Base-by-base conservation (phyloP, 495 filamentous ascomycete species). In the Penicillium antarcticum region DNA sequence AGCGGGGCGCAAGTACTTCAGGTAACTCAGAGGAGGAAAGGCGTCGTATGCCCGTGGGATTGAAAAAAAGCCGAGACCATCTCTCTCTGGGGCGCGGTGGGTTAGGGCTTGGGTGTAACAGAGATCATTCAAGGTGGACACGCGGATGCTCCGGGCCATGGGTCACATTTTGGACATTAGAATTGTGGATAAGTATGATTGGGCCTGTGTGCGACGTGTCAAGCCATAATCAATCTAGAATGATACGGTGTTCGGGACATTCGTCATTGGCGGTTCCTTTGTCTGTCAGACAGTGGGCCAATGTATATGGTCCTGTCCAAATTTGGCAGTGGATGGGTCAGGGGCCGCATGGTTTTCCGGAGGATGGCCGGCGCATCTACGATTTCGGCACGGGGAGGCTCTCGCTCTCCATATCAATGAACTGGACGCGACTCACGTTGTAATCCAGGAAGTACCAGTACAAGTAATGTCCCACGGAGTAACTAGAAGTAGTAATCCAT, bases 11-110 rank as follows among this genome's bases (percentile, higher is more conserved):
- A 51, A 4, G 44, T 42, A 56, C 59, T 48, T 49, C 46, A 59
- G 49, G 17, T 39, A 19, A 39, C 34, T 29, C 26, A 44, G 32
- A 48, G 26, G 37, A 26, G 12, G 51, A 17, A 42, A 53, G 31
- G 45, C n/a, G 18, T 18, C 49, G 35, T 47, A 12, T 40, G 34
- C 45, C 36, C 34, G 29, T 29, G 37, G 12, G 42, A 52, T 52
- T 58, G 53, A 62, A 45, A 55, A 55, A 57, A 32, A 53, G 55
- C 52, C 55, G 49, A 51, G 37, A 51, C 51, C 47, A 18, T 59
- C 51, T 32, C 42, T 14, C 45, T 34, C 17, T 45, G 48, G 40
- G 19, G 13, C 18, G 26, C n/a, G 8, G 52, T 59, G 46, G 60
- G 42, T 23, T 9, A 17, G 13, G 13, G 42, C 18, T 29, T 45